Conservation (phyloP, 345 rosid genomes). For the Euclidium syriacum region DNA sequence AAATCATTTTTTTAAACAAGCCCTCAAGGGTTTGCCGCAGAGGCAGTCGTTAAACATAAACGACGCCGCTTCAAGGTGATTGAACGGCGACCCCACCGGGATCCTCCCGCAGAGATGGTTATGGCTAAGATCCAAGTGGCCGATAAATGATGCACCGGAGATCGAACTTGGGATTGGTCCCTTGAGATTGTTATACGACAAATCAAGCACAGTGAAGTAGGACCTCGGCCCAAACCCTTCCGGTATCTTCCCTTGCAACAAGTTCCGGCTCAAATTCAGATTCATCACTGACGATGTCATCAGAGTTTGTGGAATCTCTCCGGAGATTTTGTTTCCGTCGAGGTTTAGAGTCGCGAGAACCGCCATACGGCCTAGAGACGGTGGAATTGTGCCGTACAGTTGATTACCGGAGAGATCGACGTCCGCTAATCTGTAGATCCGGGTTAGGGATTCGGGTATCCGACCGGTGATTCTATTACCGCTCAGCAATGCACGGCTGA, state of each 20-base stretch:
- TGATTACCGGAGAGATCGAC: conserved; percentile 67
- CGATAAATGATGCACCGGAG: conserved; percentile 55
- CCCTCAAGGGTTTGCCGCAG: conserved; percentile 69
- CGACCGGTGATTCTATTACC: conserved; percentile 51
- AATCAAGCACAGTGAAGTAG: conserved; percentile 64
- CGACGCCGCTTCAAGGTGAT: conserved; percentile 81
- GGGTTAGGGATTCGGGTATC: conserved; percentile 54
- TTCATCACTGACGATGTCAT: conserved; percentile 52
- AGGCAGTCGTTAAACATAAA: conserved; percentile 66
- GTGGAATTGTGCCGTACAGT: conserved; percentile 58
- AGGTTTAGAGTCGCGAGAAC: conserved; percentile 79
- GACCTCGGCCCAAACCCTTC: conserved; percentile 72
- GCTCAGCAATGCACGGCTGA: conserved; percentile 71
- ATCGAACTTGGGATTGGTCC: conserved; percentile 64
- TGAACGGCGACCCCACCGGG: conserved; percentile 69
- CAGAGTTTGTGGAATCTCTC: conserved; percentile 48
- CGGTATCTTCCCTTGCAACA: conserved; percentile 50
- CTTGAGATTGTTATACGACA: conserved; percentile 52
- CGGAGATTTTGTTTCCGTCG: conserved; percentile 60
- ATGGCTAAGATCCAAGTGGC: conserved; percentile 85
- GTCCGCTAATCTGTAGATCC: conserved; percentile 77
- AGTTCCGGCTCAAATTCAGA: conserved; percentile 64
- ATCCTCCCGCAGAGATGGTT: conserved; percentile 82
- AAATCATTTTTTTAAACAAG: conserved; percentile 36
- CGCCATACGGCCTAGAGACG: conserved; percentile 67